These are phyloP conservation scores for Pulveroboletus sp. DNA, from an alignment of 768 basidiomycete genomes.

Conservation along the genomic window DNA sequence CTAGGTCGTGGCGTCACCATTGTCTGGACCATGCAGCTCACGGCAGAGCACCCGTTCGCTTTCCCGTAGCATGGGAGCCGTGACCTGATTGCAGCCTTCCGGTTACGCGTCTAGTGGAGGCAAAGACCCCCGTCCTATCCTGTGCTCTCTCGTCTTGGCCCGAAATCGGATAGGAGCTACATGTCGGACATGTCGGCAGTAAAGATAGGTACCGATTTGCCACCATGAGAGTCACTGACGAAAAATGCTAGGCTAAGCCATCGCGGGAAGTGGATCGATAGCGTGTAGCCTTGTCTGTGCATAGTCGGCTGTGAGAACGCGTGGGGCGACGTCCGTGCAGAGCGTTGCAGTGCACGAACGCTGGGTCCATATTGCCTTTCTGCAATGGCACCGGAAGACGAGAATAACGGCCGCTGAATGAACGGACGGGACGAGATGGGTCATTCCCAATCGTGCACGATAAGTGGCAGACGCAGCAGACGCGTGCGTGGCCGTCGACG, in stretches of 20 bases:
- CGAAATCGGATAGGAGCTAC: constrained; percentile 20
- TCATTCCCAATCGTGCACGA: constrained; percentile 18
- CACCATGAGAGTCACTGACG: constrained; percentile 5
- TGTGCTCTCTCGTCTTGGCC: not conserved
- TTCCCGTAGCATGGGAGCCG: constrained; percentile 23
- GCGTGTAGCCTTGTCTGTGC: not conserved
- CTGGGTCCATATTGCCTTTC: constrained; percentile 3
- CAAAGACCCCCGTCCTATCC: not conserved
- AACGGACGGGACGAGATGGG: constrained; percentile 14
- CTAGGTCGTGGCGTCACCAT: constrained; percentile 11
- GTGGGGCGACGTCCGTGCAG: constrained; percentile 4
- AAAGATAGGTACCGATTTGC: constrained; percentile 21
- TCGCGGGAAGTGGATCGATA: constrained; percentile 20
- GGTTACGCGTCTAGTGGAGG: constrained; percentile 15
- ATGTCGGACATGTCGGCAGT: constrained; percentile 13
- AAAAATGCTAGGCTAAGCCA: constrained; percentile 11
- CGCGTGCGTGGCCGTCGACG: constrained; percentile 23
- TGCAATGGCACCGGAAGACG: constrained; percentile 3
- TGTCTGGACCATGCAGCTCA: constrained; percentile 17
- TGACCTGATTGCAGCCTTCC: constrained; percentile 15
- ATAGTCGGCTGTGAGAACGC: constrained; percentile 13
- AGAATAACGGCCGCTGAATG: constrained; percentile 8
- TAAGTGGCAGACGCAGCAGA: constrained; percentile 5
- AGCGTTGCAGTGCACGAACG: constrained; percentile 4
- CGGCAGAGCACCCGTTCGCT: constrained; percentile 20